Percentiles rank a stretch among this genome's conserved stretches.
Evolutionary conservation across 2,329 filamentous ascomycete species (phyloP).

Genomic region (Cryphonectria nitschkei): DNA sequence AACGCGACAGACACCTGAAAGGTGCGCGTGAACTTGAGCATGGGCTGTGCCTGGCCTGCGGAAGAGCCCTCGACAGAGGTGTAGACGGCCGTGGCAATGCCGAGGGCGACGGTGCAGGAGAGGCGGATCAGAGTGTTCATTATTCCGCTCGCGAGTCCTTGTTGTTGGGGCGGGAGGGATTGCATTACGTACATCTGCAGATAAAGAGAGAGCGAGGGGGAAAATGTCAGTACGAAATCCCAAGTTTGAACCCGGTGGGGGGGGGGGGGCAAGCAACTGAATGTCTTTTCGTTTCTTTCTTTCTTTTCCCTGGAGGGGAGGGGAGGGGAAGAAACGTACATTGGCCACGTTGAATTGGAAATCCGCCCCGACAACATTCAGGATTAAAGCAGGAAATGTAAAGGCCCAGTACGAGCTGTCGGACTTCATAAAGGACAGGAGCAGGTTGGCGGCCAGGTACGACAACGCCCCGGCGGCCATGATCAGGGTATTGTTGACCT

Average conservation of each 20-base stretch:
- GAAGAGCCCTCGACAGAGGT: slow-evolving; percentile 48
- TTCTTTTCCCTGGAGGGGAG: no score
- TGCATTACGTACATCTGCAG: slow-evolving; percentile 71
- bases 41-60: slow-evolving; percentile 42
- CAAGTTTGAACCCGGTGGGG: neutral
- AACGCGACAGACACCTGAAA: slow-evolving; percentile 54
- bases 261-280: no score
- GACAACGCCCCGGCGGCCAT: slow-evolving; percentile 50
- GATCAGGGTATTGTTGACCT: slow-evolving; percentile 65
- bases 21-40: slow-evolving; percentile 53
- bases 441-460: slow-evolving; percentile 47
- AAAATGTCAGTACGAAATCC: neutral
- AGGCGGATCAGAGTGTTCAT: slow-evolving; percentile 69
- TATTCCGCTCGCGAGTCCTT: slow-evolving; percentile 69
- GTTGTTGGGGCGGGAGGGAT: slow-evolving; percentile 62
- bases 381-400: slow-evolving; percentile 62
- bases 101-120: slow-evolving; percentile 61
- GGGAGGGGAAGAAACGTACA: slow-evolving; percentile 44
- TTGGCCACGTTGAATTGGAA: slow-evolving; percentile 74
- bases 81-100: slow-evolving; percentile 65
- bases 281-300: no score
- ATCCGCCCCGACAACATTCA: slow-evolving; percentile 68
- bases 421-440: slow-evolving; percentile 60
- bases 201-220: neutral
- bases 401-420: slow-evolving; percentile 67